These are phyloP conservation scores for Dictyostelium capitatum DNA, from an alignment of 78 protist genomes.

Conservation along the genomic window DNA sequence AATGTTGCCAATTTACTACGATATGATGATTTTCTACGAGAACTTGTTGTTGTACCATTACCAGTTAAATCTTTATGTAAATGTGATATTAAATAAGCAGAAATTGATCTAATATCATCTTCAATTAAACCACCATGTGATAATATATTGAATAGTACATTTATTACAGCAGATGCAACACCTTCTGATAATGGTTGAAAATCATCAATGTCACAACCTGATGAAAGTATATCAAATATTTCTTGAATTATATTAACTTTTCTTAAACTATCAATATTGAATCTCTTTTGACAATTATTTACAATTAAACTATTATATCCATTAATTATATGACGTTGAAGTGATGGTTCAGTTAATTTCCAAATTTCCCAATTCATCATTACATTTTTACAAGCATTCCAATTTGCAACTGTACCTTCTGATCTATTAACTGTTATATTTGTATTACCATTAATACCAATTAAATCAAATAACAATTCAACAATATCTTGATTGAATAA, in stretches of 20 bases:
- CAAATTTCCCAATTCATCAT: constrained; percentile 58
- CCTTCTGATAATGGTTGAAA: constrained; percentile 1
- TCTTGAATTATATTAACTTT: constrained; percentile 61
- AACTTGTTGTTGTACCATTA: not conserved
- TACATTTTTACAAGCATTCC: constrained; percentile 73
- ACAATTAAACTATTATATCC: constrained; percentile 59
- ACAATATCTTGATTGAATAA: constrained; percentile 6
- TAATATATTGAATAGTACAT: constrained; percentile 40
- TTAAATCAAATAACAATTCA: constrained; percentile 44
- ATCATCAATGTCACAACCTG: not conserved
- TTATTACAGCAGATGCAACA: constrained; percentile 19
- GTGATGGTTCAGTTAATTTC: constrained; percentile 2
- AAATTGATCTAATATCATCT: constrained; percentile 46
- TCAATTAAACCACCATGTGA: constrained; percentile 29
- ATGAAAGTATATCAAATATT: constrained; percentile 36
- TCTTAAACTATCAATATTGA: constrained; percentile 53
- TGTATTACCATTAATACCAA: constrained; percentile 56
- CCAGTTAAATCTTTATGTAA: not conserved
- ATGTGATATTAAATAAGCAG: constrained; percentile 45
- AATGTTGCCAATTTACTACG: not conserved
- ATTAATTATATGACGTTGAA: constrained; percentile 36
- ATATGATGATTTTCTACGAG: not conserved
- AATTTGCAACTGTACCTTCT: constrained; percentile 77
- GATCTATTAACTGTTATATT: not conserved
- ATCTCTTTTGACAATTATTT: constrained; percentile 25